Conservation (phyloP, 352 stramenopile genomes). For the Phytophthora pisi region DNA sequence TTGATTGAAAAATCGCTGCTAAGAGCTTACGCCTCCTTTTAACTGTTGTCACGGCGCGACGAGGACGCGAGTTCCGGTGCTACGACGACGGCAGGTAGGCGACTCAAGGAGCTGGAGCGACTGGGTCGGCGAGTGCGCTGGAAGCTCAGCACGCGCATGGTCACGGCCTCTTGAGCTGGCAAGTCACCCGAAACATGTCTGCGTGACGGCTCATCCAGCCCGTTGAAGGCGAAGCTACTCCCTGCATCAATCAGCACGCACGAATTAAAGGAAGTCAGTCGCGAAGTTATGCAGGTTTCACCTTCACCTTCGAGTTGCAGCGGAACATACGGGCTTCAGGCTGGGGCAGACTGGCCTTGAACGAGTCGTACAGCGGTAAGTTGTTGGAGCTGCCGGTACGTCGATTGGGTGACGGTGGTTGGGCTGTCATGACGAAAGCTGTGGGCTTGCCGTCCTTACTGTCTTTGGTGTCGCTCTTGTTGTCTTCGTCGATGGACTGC, state of each 20-base stretch:
- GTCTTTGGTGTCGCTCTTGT: slow-evolving; percentile 18
- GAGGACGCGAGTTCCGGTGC: slow-evolving; percentile 15
- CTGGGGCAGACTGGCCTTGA: slow-evolving; percentile 21
- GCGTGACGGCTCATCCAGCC: slow-evolving; percentile 17
- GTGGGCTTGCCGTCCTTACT: slow-evolving; percentile 11
- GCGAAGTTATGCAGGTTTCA: not conserved
- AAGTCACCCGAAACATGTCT: slow-evolving; percentile 21
- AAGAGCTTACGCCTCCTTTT: no score
- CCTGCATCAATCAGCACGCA: slow-evolving; percentile 11
- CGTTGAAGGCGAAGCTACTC: slow-evolving; percentile 46
- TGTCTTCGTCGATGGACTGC: slow-evolving; percentile 22
- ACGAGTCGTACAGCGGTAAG: slow-evolving; percentile 23
- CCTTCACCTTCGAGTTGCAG: not conserved
- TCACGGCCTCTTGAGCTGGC: slow-evolving; percentile 34
- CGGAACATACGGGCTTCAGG: slow-evolving; percentile 29
- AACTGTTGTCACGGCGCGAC: slow-evolving; percentile 3
- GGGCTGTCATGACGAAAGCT: slow-evolving; percentile 20
- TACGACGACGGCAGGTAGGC: slow-evolving; percentile 8
- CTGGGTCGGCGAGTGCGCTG: slow-evolving; percentile 27
- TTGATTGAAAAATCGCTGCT: no score
- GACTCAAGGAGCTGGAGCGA: slow-evolving; percentile 29
- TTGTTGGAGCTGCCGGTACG: slow-evolving; percentile 30
- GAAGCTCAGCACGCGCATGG: slow-evolving; percentile 45
- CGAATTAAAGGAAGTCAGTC: slow-evolving; percentile 5
- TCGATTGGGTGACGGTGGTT: slow-evolving; percentile 18